phyloP scores from a whole-genome alignment of 2,329 filamentous ascomycete genomes.

The Pseudohalonectria lignicola region DNA sequence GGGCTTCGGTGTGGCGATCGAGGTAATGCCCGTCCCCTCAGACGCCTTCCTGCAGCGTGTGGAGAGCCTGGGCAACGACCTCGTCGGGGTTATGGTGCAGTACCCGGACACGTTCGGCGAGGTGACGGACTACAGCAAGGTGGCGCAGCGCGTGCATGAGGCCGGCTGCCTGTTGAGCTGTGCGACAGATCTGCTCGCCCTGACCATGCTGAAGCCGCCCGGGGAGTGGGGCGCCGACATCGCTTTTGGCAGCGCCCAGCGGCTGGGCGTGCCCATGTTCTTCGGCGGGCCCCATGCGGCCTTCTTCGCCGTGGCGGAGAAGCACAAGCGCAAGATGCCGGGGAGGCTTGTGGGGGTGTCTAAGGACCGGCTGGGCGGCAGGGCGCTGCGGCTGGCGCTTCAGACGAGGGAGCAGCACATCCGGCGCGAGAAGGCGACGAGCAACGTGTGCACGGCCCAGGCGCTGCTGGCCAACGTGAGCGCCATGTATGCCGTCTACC shows the following conservation, averaged over 20 bases:
- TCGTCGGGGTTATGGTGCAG: conserved; percentile 87
- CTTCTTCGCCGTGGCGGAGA: conserved; percentile 86
- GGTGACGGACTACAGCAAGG: conserved; percentile 59
- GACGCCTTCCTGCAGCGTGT: conserved; percentile 51
- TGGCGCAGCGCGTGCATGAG: conserved; percentile 70
- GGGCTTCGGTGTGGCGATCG: conserved; percentile 79
- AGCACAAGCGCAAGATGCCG: conserved; percentile 90
- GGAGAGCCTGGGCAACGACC: conserved; percentile 63
- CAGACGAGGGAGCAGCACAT: conserved; percentile 97
- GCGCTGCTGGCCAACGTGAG: conserved; percentile 92
- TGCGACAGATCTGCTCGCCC: conserved; percentile 77
- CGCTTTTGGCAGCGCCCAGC: conserved; percentile 84
- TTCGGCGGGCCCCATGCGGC: conserved; percentile 93
- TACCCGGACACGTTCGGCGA: conserved; percentile 86
- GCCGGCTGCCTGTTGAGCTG: conserved; percentile 73
- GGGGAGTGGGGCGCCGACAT: conserved; percentile 94
- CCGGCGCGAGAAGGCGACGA: conserved; percentile 89
- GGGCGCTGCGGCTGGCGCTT: conserved; percentile 71
- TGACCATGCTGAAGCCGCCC: conserved; percentile 80
- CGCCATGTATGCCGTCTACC: conserved; percentile 88
- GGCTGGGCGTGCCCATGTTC: conserved; percentile 84
- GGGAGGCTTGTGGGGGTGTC: conserved; percentile 84
- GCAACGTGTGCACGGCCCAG: conserved; percentile 94
- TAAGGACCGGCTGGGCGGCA: conserved; percentile 76
- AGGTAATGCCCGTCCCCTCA: conserved; percentile 60